Conservation (phyloP, 345 rosid species). For the Syzygium jambos region DNA sequence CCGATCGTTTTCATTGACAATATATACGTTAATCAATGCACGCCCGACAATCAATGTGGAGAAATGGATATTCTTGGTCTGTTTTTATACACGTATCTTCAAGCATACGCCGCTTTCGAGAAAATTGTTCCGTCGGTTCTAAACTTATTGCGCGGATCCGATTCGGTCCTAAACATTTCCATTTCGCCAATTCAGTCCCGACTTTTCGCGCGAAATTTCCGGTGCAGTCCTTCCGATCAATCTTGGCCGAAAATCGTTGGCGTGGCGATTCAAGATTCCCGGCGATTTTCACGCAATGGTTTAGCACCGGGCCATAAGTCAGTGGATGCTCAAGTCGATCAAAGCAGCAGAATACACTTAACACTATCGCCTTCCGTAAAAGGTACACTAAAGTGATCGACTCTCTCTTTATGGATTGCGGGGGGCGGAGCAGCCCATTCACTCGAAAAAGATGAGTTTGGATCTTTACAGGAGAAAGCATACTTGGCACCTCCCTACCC, state of each 20-base stretch:
- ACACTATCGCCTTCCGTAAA: neutral
- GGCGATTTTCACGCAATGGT: too few species aligned
- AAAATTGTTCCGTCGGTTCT: neutral
- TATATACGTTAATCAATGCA: neutral
- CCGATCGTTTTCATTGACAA: neutral
- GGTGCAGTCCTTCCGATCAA: too few species aligned
- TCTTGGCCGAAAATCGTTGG: too few species aligned
- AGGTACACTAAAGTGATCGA: neutral
- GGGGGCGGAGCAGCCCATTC: neutral
- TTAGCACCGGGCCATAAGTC: too few species aligned
- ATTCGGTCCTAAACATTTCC: neutral
- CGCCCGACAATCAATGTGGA: neutral
- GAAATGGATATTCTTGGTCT: neutral
- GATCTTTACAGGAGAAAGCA: fast-evolving
- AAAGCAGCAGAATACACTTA: neutral
- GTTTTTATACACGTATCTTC: neutral
- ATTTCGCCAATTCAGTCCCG: neutral
- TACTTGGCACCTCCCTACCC: neutral
- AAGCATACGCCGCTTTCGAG: neutral
- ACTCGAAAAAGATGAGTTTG: neutral
- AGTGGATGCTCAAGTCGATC: neutral
- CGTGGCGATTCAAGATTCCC: too few species aligned
- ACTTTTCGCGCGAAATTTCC: neutral
- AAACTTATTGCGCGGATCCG: neutral
- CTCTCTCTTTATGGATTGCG: neutral